phyloP scores from a whole-genome alignment of 2,329 filamentous ascomycete genomes.

The Colletotrichum karsti region DNA sequence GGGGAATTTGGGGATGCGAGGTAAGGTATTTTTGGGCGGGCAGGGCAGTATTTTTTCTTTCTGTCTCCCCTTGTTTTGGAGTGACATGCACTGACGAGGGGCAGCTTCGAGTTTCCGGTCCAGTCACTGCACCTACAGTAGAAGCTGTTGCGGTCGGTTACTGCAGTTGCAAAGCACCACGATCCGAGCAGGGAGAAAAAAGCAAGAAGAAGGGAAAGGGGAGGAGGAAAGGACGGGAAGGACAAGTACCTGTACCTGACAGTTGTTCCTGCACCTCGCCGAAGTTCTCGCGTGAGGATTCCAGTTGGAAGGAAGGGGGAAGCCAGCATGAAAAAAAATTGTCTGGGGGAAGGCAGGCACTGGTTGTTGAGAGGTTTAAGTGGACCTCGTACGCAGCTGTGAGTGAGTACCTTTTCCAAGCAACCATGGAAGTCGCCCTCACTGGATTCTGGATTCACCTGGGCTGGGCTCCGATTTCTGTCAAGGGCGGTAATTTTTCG shows the following conservation, averaged over 20 bases:
- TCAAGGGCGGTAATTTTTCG: constrained; percentile 6
- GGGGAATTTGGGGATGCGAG: no score
- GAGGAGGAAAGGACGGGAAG: background rate
- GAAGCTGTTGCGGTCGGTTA: no score
- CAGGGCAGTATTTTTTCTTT: background rate
- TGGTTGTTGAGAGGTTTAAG: constrained; percentile 32
- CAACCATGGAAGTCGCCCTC: no score
- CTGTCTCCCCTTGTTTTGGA: no score
- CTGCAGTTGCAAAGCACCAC: background rate
- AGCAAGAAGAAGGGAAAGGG: background rate
- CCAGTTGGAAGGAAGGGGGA: constrained; percentile 16
- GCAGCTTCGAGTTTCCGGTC: no score
- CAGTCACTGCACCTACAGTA: no score
- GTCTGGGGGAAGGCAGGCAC: constrained; percentile 23
- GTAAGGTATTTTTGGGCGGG: background rate
- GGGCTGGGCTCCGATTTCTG: background rate
- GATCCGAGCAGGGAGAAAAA: background rate
- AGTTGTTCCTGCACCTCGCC: background rate
- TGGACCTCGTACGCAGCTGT: constrained; percentile 30
- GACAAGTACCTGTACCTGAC: constrained; percentile 4
- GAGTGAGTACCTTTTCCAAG: no score
- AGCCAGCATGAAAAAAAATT: constrained; percentile 17
- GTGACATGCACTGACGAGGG: no score
- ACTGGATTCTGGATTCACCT: constrained; percentile 3
- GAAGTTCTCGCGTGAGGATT: constrained; percentile 21